These are phyloP conservation scores for Leptodermis oblonga DNA, from an alignment of 257 asterid species.

Conservation along the genomic window DNA sequence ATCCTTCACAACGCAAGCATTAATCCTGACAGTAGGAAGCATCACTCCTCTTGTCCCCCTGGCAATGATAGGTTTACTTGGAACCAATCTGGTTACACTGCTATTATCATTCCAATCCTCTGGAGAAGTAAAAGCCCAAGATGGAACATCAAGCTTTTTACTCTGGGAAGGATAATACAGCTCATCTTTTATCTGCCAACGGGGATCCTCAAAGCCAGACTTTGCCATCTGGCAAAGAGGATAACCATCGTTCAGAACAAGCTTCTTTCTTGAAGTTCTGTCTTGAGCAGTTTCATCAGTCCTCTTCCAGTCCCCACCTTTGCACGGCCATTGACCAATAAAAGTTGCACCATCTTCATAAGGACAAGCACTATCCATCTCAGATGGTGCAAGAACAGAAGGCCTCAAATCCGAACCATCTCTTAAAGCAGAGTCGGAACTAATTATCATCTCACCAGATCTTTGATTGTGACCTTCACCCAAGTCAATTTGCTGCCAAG, in stretches of 20 bases:
- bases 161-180: conserved; percentile 62
- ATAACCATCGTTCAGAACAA: conserved; percentile 81
- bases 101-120: conserved; percentile 73
- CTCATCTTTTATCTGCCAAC: conserved; percentile 81
- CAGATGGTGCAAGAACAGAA: conserved; percentile 27
- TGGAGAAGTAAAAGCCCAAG: conserved; percentile 80
- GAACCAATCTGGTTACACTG: conserved; percentile 38
- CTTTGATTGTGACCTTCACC: conserved; percentile 41
- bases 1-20: conserved; percentile 95
- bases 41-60: conserved; percentile 74
- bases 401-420: conserved; percentile 46
- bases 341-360: conserved; percentile 43
- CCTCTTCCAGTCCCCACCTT: conserved; percentile 98
- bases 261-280: conserved; percentile 64
- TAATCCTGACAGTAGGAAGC: conserved; percentile 93
- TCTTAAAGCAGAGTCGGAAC: conserved; percentile 34
- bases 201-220: conserved; percentile 83
- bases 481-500: conserved; percentile 31
- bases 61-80: conserved; percentile 41
- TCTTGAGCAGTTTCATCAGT: conserved; percentile 71
- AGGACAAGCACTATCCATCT: conserved; percentile 40
- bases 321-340: conserved; percentile 82
- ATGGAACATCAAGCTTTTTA: conserved; percentile 78
- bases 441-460: conserved; percentile 21
- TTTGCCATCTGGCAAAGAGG: conserved; percentile 88